phyloP scores from a whole-genome alignment of 2,329 filamentous ascomycete genomes.

The Aspergillus melleus region DNA sequence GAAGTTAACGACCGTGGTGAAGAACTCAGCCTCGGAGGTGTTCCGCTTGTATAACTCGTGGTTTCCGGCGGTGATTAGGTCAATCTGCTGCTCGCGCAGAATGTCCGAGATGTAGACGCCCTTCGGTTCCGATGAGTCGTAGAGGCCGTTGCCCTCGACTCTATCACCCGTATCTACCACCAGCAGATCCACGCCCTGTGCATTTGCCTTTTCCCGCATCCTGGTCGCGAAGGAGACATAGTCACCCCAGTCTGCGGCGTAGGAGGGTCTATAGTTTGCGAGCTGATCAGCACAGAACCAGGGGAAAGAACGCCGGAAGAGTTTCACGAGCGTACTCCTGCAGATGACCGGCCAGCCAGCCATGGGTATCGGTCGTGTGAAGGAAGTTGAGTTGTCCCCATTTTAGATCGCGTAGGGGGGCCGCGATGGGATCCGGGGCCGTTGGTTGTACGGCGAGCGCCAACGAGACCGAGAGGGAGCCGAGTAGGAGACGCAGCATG shows the following conservation, averaged over 20 bases:
- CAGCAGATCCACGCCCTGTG: conserved; percentile 77
- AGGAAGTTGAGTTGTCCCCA: conserved; percentile 97
- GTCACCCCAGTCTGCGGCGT: conserved; percentile 96
- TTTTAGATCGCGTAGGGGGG: conserved; percentile 77
- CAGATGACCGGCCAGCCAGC: conserved; percentile 91
- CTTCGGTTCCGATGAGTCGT: conserved; percentile 84
- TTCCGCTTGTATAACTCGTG: conserved; percentile 88
- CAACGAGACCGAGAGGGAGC: conserved; percentile 20
- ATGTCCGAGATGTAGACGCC: conserved; percentile 88
- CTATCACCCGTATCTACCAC: conserved; percentile 94
- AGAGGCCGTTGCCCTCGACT: conserved; percentile 91
- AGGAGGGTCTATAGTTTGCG: conserved; percentile 65
- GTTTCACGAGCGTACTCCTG: conserved; percentile 68
- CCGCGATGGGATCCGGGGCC: conserved; percentile 73
- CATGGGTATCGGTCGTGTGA: conserved; percentile 95
- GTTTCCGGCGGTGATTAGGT: conserved; percentile 85
- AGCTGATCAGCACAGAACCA: conserved; percentile 18
- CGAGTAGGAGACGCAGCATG: conserved; percentile 8
- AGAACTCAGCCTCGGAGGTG: conserved; percentile 75
- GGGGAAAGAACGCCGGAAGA: not conserved
- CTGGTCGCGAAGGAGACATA: conserved; percentile 90
- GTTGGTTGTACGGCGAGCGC: conserved; percentile 68
- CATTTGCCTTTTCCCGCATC: conserved; percentile 75
- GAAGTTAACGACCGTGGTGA: conserved; percentile 80
- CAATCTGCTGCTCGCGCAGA: conserved; percentile 76